Evolutionary conservation across 148 eudicot species (phyloP).

Genomic region (Cornus florida): DNA sequence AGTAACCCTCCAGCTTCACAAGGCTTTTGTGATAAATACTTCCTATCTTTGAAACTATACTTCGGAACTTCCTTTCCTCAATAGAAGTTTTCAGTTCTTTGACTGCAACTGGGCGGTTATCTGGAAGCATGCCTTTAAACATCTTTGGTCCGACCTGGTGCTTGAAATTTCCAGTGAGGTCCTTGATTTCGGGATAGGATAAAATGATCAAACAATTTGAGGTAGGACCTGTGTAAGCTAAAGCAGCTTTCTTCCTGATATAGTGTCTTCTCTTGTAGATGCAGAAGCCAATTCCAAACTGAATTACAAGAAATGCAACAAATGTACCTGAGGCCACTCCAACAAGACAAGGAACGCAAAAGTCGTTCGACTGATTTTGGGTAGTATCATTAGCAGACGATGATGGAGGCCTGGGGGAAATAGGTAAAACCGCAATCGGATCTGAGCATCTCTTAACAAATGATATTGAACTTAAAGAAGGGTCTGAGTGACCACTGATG

Average conservation of each 20-base stretch:
- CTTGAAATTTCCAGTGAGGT: slow-evolving; percentile 50
- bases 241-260: slow-evolving; percentile 26
- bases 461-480: slow-evolving; percentile 45
- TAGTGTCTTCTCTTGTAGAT: slow-evolving; percentile 35
- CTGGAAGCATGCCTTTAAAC: slow-evolving; percentile 40
- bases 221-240: slow-evolving; percentile 27
- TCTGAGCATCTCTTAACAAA: slow-evolving; percentile 59
- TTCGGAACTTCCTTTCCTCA: slow-evolving; percentile 48
- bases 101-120: slow-evolving; percentile 37
- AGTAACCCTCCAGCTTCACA: slow-evolving; percentile 55
- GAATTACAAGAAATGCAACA: slow-evolving; percentile 33
- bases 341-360: slow-evolving; percentile 39
- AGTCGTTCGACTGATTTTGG: slow-evolving; percentile 10
- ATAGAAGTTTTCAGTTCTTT: slow-evolving; percentile 28
- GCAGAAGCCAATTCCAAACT: slow-evolving; percentile 43
- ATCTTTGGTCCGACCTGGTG: slow-evolving; percentile 41
- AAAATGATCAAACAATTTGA: slow-evolving; percentile 38
- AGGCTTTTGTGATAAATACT: slow-evolving; percentile 57
- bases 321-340: slow-evolving; percentile 46
- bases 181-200: slow-evolving; percentile 52
- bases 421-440: slow-evolving; percentile 51
- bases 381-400: slow-evolving; percentile 7
- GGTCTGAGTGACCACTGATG: slow-evolving; percentile 44
- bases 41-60: slow-evolving; percentile 33
- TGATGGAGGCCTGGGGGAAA: slow-evolving; percentile 17